Evolutionary conservation across 1,284 basidiomycete species (phyloP), one percentile per base, ranked within the genome.

Genomic region (Cutaneotrichosporon sp.): DNA sequence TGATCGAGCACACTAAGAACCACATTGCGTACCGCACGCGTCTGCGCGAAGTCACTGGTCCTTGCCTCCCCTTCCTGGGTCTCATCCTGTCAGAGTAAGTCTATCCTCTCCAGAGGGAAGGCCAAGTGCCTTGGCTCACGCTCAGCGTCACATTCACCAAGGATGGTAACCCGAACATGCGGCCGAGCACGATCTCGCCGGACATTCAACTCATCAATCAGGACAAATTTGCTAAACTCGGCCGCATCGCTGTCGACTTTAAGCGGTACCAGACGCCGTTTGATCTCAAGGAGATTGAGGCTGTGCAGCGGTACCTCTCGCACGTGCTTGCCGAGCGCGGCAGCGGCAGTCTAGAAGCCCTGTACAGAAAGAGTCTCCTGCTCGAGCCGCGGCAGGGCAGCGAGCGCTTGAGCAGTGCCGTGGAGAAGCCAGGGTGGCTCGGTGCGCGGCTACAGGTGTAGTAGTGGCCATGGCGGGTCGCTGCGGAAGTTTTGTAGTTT

Each of bases 21-120:
- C 72, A 71, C 48, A 59, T 61, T 5, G 87, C 90, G 65, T 99
- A 99, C 73, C 87, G 94, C 49, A 81, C 83, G 48, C 82, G 81
- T 50, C 79, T 97, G 56, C 82, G 87, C 47, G 87, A 87, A 62
- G 90, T 86, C 12, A 81, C 83, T 3, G 87, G 89, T 9, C 90
- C 92, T 17, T 90, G 89, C 22, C 83, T 97, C 20, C 92, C 92
- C 5, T 96, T 96, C 80, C 80, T 94, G 41, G 91, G 89, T n/a
- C 54, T 74, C 31, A 71, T 75, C 37, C 55, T 75, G 27, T 72
- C 66, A 43, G 74, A 75, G 72, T 89, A 71, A 62, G 80, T 74
- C 10, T 20, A 49, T 29, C 29, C n/a, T 20, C 14, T 25, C 24
- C 31, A 20, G 42, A 16, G 34, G 7, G 17, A 14, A 20, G 25